phyloP scores from a whole-genome alignment of 2,329 filamentous ascomycete species.

The Beauveria rudraprayagi region DNA sequence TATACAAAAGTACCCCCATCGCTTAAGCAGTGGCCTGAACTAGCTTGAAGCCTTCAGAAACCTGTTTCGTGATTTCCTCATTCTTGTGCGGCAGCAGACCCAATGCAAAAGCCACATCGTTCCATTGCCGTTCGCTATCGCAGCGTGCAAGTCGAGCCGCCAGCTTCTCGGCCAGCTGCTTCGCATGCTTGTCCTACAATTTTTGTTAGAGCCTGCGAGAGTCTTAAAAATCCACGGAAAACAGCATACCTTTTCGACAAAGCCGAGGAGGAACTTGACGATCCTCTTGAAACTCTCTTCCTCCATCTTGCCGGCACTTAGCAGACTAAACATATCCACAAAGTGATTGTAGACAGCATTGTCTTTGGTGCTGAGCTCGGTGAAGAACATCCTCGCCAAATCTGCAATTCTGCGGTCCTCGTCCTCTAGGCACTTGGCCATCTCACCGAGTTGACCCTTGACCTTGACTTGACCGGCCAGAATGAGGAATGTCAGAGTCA shows the following conservation, averaged over 20 bases:
- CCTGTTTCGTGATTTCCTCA: constrained; percentile 73
- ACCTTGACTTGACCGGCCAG: constrained; percentile 97
- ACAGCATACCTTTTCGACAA: constrained; percentile 82
- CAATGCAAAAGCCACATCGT: constrained; percentile 88
- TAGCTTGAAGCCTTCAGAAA: constrained; percentile 68
- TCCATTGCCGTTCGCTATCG: constrained; percentile 93
- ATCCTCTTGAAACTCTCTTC: constrained; percentile 83
- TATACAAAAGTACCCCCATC: not conserved
- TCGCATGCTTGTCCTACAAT: constrained; percentile 85
- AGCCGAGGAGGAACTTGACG: constrained; percentile 85
- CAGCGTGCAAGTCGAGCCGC: constrained; percentile 78
- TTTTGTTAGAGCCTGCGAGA: constrained; percentile 13
- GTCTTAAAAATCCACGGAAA: constrained; percentile 5
- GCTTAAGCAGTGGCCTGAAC: constrained; percentile 52
- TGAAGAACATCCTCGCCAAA: constrained; percentile 96
- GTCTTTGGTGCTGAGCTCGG: constrained; percentile 93
- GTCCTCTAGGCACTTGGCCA: constrained; percentile 98
- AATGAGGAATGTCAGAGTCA: constrained; percentile 97
- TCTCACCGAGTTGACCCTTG: constrained; percentile 95
- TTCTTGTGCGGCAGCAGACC: constrained; percentile 88
- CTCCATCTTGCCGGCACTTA: constrained; percentile 72
- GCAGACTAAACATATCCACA: constrained; percentile 94
- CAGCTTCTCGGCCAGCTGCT: constrained; percentile 86
- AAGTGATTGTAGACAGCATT: constrained; percentile 99
- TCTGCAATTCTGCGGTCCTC: constrained; percentile 92